These are phyloP conservation scores for Pseudocercospora musae DNA, from an alignment of 2,329 filamentous ascomycete species.

Conservation along the genomic window DNA sequence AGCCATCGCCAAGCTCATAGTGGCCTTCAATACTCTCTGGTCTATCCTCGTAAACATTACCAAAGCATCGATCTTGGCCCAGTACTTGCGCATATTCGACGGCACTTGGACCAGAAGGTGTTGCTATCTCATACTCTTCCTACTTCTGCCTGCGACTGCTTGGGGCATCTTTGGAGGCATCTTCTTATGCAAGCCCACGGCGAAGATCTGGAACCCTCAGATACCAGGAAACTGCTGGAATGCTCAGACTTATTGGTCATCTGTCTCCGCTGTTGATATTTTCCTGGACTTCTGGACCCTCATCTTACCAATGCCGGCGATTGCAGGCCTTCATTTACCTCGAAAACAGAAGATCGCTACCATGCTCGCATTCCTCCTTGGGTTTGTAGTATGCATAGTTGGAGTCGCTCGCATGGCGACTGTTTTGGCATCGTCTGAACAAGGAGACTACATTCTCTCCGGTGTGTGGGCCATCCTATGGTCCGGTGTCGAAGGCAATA, in stretches of 20 bases:
- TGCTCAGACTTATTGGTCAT: conserved; percentile 43
- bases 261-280: conserved; percentile 45
- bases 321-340: conserved; percentile 42
- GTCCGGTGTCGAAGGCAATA: conserved; percentile 43
- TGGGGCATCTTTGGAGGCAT: conserved; percentile 40
- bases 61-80: conserved; percentile 49
- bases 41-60: conserved; percentile 38
- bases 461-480: conserved; percentile 42
- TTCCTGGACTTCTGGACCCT: conserved; percentile 44
- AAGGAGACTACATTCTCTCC: conserved; percentile 30
- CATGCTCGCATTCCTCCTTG: conserved; percentile 44
- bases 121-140: conserved; percentile 39
- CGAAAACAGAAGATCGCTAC: conserved; percentile 42
- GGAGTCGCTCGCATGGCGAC: conserved; percentile 26
- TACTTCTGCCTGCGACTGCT: conserved; percentile 28
- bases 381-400: conserved; percentile 36
- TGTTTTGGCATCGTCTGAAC: conserved; percentile 20
- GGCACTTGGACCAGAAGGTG: conserved; percentile 35
- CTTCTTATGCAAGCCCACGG: conserved; percentile 42
- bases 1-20: conserved; percentile 30
- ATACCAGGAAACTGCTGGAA: conserved; percentile 38
- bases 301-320: conserved; percentile 45
- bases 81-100: conserved; percentile 48
- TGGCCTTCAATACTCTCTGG: conserved; percentile 35
- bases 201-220: conserved; percentile 41